These are phyloP conservation scores for Protoeuglena noctilucae DNA, from an alignment of 139 green algal genomes.

Conservation along the genomic window DNA sequence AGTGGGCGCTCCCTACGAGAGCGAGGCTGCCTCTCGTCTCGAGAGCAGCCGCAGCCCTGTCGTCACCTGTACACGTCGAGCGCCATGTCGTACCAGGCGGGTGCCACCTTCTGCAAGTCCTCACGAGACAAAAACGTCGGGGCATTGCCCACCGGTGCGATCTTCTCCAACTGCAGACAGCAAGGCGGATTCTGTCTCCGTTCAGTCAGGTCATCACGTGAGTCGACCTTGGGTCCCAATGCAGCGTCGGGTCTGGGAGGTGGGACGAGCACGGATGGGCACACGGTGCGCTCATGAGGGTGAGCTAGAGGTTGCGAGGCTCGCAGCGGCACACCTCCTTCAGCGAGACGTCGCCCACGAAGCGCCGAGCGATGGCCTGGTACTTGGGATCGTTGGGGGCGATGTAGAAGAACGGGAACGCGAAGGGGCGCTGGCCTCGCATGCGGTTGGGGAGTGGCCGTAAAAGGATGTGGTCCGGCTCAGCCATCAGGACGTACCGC, in stretches of 20 bases:
- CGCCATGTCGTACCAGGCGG: slow-evolving; percentile 76
- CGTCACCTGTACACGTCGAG: slow-evolving; percentile 78
- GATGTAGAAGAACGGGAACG: slow-evolving; percentile 99
- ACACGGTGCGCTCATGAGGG: too few relatives aligned
- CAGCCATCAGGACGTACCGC: slow-evolving; percentile 80
- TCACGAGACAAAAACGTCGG: slow-evolving; percentile 62
- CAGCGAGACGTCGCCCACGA: slow-evolving; percentile 26
- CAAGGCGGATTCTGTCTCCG: too few relatives aligned
- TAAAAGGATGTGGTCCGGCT: slow-evolving; percentile 92
- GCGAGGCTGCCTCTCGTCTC: too few relatives aligned
- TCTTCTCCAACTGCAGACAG: too few relatives aligned
- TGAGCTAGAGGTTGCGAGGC: too few relatives aligned
- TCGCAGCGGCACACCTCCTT: too few relatives aligned
- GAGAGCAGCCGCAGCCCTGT: too few relatives aligned
- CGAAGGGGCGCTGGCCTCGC: slow-evolving; percentile 25
- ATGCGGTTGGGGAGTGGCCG: slow-evolving; percentile 88
- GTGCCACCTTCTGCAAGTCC: slow-evolving; percentile 55
- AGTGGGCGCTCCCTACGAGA: too few relatives aligned
- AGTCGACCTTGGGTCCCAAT: too few relatives aligned
- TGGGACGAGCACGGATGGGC: too few relatives aligned
- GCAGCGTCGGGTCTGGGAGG: too few relatives aligned
- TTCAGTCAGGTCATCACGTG: too few relatives aligned
- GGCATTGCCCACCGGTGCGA: slow-evolving; percentile 71
- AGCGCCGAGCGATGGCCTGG: slow-evolving; percentile 20
- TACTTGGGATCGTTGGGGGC: slow-evolving; percentile 38